Percentiles rank a stretch among this genome's conserved stretches.
Conservation (phyloP, 371 early-diverging fungal species). For the Rhizopus sp. region DNA sequence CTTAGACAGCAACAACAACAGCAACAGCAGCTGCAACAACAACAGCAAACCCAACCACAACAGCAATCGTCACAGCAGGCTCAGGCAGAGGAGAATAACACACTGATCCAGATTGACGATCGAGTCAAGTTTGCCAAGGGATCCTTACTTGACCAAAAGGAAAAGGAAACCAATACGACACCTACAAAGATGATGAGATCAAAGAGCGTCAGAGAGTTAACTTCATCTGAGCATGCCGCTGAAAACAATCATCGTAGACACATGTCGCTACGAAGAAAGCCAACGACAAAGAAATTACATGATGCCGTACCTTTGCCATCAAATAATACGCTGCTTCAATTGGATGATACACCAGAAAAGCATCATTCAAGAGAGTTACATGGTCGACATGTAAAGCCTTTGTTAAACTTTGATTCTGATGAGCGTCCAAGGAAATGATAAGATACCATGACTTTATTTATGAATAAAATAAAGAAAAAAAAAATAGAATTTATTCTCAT, state of each 20-base stretch:
- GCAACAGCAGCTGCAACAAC: constrained; percentile 7
- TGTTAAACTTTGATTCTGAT: constrained; percentile 37
- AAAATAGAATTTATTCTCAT: neutral
- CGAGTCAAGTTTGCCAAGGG: constrained; percentile 44
- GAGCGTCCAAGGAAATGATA: constrained; percentile 1
- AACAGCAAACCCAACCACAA: no score
- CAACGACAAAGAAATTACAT: constrained; percentile 25
- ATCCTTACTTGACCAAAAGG: constrained; percentile 38
- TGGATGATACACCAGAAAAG: constrained; percentile 41
- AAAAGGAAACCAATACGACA: constrained; percentile 3
- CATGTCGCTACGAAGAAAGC: constrained; percentile 39
- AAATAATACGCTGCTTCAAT: constrained; percentile 31
- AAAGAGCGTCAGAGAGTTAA: constrained; percentile 35
- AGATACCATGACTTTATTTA: no score
- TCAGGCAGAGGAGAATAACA: constrained; percentile 18
- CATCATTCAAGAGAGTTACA: constrained; percentile 40
- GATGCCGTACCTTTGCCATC: constrained; percentile 38
- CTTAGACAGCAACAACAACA: constrained; percentile 21
- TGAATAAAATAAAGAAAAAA: neutral
- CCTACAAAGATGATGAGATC: constrained; percentile 32
- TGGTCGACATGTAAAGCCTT: constrained; percentile 48
- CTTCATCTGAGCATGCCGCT: constrained; percentile 1
- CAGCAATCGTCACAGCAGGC: constrained; percentile 1
- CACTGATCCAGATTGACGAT: constrained; percentile 47
- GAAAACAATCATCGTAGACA: constrained; percentile 22